A percentile compares a stretch with the other conserved stretches of the same genome.
Evolutionary conservation across 257 asterid species (phyloP).

Genomic region (Primulina tabacum): DNA sequence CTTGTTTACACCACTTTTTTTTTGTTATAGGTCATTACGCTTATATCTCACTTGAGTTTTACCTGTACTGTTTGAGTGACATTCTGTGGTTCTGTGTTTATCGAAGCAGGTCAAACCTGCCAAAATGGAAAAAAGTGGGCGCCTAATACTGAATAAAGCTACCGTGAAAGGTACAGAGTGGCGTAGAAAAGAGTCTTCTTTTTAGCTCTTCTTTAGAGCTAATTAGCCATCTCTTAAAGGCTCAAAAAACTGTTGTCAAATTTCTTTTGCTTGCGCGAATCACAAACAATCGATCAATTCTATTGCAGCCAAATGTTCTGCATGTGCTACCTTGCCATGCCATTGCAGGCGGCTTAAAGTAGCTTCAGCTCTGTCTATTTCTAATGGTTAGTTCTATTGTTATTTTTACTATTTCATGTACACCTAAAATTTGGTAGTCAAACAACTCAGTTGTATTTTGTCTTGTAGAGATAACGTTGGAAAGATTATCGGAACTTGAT

Average conservation of each 20-base stretch:
- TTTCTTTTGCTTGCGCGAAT: conserved; percentile 29
- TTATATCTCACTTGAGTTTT: background rate
- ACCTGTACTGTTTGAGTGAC: conserved; percentile 8
- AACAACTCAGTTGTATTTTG: background rate
- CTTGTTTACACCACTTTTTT: background rate
- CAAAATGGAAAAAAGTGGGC: conserved; percentile 26
- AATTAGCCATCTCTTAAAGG: conserved; percentile 36
- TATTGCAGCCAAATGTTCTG: conserved; percentile 35
- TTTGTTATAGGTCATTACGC: background rate
- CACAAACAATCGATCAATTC: conserved; percentile 28
- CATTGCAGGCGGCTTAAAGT: conserved; percentile 31
- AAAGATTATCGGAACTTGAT: conserved; percentile 32
- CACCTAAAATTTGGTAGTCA: conserved; percentile 5
- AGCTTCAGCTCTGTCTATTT: conserved; percentile 30
- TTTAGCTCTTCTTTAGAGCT: conserved; percentile 32
- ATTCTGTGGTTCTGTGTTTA: conserved; percentile 18
- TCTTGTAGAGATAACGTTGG: conserved; percentile 36
- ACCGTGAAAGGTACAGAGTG: conserved; percentile 44
- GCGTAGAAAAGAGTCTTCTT: conserved; percentile 31
- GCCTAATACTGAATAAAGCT: conserved; percentile 26
- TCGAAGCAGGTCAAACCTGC: conserved; percentile 44
- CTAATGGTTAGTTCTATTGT: conserved; percentile 45
- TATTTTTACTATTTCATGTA: background rate
- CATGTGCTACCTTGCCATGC: conserved; percentile 29
- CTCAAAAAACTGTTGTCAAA: conserved; percentile 33